A percentile compares a stretch with the other conserved stretches of the same genome.
phyloP scores from a whole-genome alignment of 1,284 basidiomycete species.

The Stereum hirsutum region DNA sequence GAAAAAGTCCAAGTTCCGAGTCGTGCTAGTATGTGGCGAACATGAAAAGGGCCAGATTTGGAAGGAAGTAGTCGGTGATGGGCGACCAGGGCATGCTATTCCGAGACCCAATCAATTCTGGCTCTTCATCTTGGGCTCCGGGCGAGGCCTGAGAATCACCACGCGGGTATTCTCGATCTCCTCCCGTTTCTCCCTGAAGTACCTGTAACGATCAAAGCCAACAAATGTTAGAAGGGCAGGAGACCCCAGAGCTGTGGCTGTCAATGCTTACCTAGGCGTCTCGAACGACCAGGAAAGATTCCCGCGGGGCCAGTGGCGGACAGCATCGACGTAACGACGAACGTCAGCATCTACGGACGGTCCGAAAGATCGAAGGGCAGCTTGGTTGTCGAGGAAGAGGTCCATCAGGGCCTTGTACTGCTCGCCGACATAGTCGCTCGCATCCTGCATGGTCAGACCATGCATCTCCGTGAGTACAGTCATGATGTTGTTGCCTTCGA shows the following conservation, averaged over 20 bases:
- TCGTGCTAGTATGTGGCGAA: no score
- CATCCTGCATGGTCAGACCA: slow-evolving; percentile 24
- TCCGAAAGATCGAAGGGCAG: slow-evolving; percentile 22
- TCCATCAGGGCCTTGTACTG: slow-evolving; percentile 22
- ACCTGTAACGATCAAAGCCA: no score
- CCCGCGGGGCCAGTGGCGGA: slow-evolving; percentile 28
- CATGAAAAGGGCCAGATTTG: no score
- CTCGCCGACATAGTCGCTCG: slow-evolving; percentile 24
- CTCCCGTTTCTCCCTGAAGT: slow-evolving; percentile 15
- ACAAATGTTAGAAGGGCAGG: no score
- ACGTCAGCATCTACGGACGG: slow-evolving; percentile 20
- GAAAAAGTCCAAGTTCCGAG: no score
- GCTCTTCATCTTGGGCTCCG: no score
- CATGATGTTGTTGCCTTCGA: slow-evolving; percentile 30
- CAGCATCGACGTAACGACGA: slow-evolving; percentile 21
- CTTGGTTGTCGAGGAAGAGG: slow-evolving; percentile 19
- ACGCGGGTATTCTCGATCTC: slow-evolving; percentile 12
- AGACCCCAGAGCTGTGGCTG: no score
- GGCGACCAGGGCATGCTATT: no score
- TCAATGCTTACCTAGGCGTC: no score
- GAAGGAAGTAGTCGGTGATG: no score
- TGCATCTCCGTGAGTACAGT: slow-evolving; percentile 28
- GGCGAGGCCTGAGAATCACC: slow-evolving; percentile 14
- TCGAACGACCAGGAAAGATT: slow-evolving; percentile 32
- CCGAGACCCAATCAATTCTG: no score